A percentile compares a stretch with the other conserved stretches of the same genome.
These are phyloP conservation scores for Cytospora piceicola DNA, from an alignment of 2,329 filamentous ascomycete genomes.

Conservation along the genomic window DNA sequence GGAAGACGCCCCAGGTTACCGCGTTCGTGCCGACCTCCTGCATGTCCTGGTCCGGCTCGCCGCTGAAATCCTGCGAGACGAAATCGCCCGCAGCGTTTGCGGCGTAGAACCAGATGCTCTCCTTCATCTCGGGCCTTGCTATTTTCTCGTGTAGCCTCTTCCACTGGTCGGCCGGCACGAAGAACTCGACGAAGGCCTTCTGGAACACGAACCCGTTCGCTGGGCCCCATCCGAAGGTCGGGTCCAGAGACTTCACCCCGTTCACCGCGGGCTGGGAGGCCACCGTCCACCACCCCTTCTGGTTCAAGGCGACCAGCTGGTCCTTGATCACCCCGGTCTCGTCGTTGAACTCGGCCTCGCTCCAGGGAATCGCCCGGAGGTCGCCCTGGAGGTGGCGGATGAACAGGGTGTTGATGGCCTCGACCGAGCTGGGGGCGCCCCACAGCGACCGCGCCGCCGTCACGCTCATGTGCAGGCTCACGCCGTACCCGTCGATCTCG, in stretches of 20 bases:
- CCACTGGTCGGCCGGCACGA: slow-evolving; percentile 79
- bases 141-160: slow-evolving; percentile 66
- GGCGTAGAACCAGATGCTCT: slow-evolving; percentile 84
- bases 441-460: slow-evolving; percentile 81
- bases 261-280: slow-evolving; percentile 95
- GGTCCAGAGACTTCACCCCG: slow-evolving; percentile 74
- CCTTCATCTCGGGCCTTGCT: slow-evolving; percentile 58
- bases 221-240: slow-evolving; percentile 91
- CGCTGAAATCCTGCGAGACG: slow-evolving; percentile 64
- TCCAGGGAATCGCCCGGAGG: slow-evolving; percentile 86
- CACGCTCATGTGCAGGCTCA: slow-evolving; percentile 90
- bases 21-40: slow-evolving; percentile 73
- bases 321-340: slow-evolving; percentile 83
- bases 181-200: slow-evolving; percentile 97
- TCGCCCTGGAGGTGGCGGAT: slow-evolving; percentile 78
- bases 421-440: slow-evolving; percentile 71
- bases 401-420: slow-evolving; percentile 82
- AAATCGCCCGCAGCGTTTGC: slow-evolving; percentile 80
- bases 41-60: slow-evolving; percentile 32
- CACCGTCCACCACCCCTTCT: slow-evolving; percentile 91
- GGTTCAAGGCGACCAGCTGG: slow-evolving; percentile 76
- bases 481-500: slow-evolving; percentile 97
- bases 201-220: slow-evolving; percentile 94
- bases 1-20: slow-evolving; percentile 96
- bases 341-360: slow-evolving; percentile 81